Evolutionary conservation across 176 grass and related monocot genomes (phyloP).

Genomic region (Carex littledalei): DNA sequence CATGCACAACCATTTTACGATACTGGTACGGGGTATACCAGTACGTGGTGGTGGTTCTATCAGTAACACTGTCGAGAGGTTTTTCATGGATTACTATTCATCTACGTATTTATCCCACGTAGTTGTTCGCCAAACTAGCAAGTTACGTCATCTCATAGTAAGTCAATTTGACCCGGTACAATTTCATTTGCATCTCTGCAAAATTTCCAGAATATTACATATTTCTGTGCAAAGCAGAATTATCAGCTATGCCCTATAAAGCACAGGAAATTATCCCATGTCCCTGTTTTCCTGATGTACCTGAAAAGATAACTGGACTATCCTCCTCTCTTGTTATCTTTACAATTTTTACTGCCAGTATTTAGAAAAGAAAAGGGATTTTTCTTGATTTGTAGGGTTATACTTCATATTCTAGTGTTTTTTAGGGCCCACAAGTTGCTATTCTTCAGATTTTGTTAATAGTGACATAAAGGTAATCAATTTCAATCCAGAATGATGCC

Average conservation of each 20-base stretch:
- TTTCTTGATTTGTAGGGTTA: neutral
- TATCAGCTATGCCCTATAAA: neutral
- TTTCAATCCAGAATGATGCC: conserved; percentile 63
- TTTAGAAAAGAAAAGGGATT: neutral
- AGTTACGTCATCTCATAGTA: conserved; percentile 75
- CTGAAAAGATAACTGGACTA: neutral
- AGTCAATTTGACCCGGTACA: conserved; percentile 9
- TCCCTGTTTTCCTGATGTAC: neutral
- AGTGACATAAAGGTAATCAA: neutral
- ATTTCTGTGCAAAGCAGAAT: neutral
- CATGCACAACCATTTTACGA: conserved; percentile 68
- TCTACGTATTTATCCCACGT: conserved; percentile 63
- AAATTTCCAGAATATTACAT: neutral
- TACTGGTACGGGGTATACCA: conserved; percentile 90
- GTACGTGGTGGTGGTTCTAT: conserved; percentile 46
- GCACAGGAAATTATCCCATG: neutral
- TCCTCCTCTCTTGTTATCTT: neutral
- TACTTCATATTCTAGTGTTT: neutral
- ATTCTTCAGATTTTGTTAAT: conserved; percentile 17
- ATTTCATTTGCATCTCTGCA: neutral
- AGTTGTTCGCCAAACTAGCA: conserved; percentile 74
- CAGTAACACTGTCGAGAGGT: conserved; percentile 60
- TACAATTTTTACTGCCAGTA: too few species aligned
- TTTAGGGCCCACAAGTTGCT: neutral
- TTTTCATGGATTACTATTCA: conserved; percentile 82